phyloP scores from a whole-genome alignment of 1,139 yeast genomes.

The Yamadazyma friedrichii region DNA sequence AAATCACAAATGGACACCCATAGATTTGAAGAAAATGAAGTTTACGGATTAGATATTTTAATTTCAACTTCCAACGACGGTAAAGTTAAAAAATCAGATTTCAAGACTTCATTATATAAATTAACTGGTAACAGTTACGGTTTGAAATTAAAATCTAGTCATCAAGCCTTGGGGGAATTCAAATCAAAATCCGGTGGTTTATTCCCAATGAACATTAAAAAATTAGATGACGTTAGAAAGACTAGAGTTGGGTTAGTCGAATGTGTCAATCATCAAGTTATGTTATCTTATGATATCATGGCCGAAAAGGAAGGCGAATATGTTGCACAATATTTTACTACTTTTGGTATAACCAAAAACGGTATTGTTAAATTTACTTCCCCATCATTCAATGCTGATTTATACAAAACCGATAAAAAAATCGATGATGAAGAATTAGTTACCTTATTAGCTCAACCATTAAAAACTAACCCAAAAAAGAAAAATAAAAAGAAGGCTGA shows the following conservation, averaged over 20 bases:
- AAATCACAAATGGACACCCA: conserved; percentile 60
- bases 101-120: conserved; percentile 71
- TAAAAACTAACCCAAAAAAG: conserved; percentile 53
- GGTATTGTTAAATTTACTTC: conserved; percentile 69
- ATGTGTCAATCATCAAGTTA: conserved; percentile 67
- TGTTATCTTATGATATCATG: conserved; percentile 68
- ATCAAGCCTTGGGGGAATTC: conserved; percentile 64
- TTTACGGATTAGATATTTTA: conserved; percentile 73
- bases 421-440: conserved; percentile 53
- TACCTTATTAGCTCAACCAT: conserved; percentile 53
- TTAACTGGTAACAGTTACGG: conserved; percentile 68
- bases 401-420: conserved; percentile 58
- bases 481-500: conserved; percentile 34
- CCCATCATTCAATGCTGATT: conserved; percentile 50
- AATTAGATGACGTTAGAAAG: conserved; percentile 67
- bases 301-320: conserved; percentile 68
- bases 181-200: conserved; percentile 59
- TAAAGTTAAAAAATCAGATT: conserved; percentile 60
- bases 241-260: conserved; percentile 77
- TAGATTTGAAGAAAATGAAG: conserved; percentile 75
- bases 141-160: conserved; percentile 72
- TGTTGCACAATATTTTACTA: conserved; percentile 74
- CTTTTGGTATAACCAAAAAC: conserved; percentile 72
- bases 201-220: conserved; percentile 71
- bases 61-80: conserved; percentile 69